Conservation (phyloP, 2,329 filamentous ascomycete species). For the Ophiostoma tasmaniense region DNA sequence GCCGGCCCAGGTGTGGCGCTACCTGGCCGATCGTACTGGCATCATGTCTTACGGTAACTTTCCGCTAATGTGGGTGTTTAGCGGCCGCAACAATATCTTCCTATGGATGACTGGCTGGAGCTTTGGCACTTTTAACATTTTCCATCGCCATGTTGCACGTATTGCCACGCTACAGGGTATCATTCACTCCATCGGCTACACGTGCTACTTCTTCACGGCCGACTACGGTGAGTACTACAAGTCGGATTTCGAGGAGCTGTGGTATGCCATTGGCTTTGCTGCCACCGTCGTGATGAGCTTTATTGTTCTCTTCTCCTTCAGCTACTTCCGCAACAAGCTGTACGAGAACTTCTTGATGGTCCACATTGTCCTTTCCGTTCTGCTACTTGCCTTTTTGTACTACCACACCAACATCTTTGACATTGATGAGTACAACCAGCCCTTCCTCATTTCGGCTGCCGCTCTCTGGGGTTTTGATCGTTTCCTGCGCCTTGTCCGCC, state of each 20-base stretch:
- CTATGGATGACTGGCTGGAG: constrained; percentile 62
- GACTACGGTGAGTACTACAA: constrained; percentile 1
- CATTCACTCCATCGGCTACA: constrained; percentile 53
- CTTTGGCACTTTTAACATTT: constrained; percentile 57
- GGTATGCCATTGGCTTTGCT: constrained; percentile 13
- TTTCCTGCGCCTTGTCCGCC: constrained; percentile 32
- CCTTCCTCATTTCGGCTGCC: constrained; percentile 18
- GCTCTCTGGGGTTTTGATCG: constrained; percentile 22
- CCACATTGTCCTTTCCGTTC: constrained; percentile 35
- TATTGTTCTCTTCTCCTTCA: constrained; percentile 40
- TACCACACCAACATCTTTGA: constrained; percentile 21
- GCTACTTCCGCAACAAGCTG: constrained; percentile 40
- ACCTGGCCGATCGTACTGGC: constrained; percentile 22
- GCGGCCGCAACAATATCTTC: constrained; percentile 56
- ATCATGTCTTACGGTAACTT: constrained; percentile 19
- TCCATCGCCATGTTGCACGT: constrained; percentile 58
- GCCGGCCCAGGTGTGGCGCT: constrained; percentile 19
- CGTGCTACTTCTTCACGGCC: constrained; percentile 24
- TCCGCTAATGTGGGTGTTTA: constrained; percentile 40
- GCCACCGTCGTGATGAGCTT: constrained; percentile 39
- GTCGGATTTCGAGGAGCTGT: background rate
- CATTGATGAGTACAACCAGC: constrained; percentile 17
- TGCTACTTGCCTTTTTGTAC: constrained; percentile 32
- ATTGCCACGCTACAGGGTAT: constrained; percentile 53
- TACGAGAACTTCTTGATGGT: constrained; percentile 42